Evolutionary conservation across 345 rosid species (phyloP).

Genomic region (Dipteronia dyeriana): DNA sequence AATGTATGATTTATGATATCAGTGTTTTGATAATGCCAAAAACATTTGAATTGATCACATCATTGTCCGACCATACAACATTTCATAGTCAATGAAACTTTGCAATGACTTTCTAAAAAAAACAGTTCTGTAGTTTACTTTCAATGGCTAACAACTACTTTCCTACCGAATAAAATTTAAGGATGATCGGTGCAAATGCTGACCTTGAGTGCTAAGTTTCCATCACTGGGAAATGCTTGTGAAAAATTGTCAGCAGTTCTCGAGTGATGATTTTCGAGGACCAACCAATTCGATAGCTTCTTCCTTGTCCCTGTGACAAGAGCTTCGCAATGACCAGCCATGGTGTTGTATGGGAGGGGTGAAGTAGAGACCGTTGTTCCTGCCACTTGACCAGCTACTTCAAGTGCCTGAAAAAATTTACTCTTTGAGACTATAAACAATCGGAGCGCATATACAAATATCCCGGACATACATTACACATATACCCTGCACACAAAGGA

Average conservation of each 20-base stretch:
- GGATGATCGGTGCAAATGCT: not conserved
- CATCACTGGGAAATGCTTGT: constrained; percentile 32
- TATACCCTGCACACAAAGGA: not conserved
- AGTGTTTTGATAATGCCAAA: not conserved
- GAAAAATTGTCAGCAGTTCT: constrained; percentile 25
- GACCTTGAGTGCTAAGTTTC: constrained; percentile 47
- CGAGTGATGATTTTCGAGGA: constrained; percentile 53
- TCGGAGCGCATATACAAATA: not conserved
- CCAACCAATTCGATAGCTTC: constrained; percentile 92
- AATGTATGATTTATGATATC: not conserved
- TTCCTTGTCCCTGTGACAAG: constrained; percentile 73
- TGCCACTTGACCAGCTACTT: constrained; percentile 95
- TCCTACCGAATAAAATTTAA: too few species aligned
- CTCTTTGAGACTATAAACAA: not conserved
- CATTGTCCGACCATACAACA: not conserved
- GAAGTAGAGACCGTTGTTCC: constrained; percentile 78
- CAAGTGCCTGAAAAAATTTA: constrained; percentile 65
- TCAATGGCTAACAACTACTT: too few species aligned
- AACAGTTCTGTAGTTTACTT: too few species aligned
- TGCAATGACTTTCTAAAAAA: too few species aligned
- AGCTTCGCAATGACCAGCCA: constrained; percentile 87
- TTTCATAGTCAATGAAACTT: not conserved
- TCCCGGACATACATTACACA: too few species aligned
- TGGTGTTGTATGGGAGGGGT: constrained; percentile 79
- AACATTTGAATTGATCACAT: not conserved